Evolutionary conservation across 371 early-diverging fungal species (phyloP).

Genomic region (Mortierella sp.): DNA sequence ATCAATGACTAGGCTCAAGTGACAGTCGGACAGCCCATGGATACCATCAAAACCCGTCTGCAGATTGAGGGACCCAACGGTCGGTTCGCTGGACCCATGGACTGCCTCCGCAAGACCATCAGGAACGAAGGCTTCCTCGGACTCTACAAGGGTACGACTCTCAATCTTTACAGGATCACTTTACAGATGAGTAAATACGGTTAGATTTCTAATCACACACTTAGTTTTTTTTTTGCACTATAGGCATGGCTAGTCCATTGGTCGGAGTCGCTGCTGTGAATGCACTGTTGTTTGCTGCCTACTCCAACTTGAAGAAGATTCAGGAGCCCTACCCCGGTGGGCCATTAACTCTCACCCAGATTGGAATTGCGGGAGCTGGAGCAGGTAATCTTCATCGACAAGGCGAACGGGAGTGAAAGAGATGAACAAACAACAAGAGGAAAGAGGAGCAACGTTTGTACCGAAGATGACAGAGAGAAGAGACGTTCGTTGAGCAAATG

Average conservation of each 20-base stretch:
- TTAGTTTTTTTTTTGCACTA: background rate
- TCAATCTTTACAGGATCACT: background rate
- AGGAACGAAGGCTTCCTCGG: conserved; percentile 78
- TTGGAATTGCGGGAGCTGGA: conserved; percentile 85
- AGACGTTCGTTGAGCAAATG: background rate
- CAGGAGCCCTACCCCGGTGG: conserved; percentile 60
- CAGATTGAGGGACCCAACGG: conserved; percentile 64
- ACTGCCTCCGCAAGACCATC: conserved; percentile 76
- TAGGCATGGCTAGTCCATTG: conserved; percentile 86
- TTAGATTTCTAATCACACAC: background rate
- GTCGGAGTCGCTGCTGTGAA: conserved; percentile 89
- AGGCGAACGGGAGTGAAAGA: background rate
- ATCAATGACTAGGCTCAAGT: conserved; percentile 62
- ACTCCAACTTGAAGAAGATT: conserved; percentile 71
- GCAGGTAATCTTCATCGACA: conserved; percentile 64
- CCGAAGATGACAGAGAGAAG: background rate
- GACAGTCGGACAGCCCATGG: conserved; percentile 75
- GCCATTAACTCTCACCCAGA: conserved; percentile 64
- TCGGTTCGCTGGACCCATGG: conserved; percentile 79
- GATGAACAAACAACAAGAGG: background rate
- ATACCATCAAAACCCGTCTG: conserved; percentile 84
- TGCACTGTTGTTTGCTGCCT: conserved; percentile 85
- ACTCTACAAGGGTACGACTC: conserved; percentile 81
- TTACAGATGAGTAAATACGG: background rate
- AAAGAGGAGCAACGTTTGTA: background rate